phyloP scores from a whole-genome alignment of 306 rosid genomes.

The Fragaria iinumae region DNA sequence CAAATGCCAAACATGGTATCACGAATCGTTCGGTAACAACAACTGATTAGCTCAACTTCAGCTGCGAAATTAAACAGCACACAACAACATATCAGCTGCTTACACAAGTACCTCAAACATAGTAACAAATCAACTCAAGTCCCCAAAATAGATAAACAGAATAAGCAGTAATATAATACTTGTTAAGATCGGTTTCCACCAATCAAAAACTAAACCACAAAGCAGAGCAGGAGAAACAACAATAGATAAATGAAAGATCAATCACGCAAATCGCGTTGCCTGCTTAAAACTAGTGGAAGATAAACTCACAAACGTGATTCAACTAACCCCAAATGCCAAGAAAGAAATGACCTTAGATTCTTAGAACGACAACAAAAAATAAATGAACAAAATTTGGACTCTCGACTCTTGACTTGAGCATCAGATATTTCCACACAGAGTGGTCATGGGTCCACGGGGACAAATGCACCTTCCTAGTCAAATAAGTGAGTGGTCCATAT shows the following conservation, averaged over 20 bases:
- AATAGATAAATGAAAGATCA: background rate
- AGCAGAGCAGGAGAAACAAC: background rate
- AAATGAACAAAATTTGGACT: background rate
- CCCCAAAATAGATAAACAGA: background rate
- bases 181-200: background rate
- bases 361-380: background rate
- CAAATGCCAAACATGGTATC: slow-evolving; percentile 36
- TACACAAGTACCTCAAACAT: background rate
- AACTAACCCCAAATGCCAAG: background rate
- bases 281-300: slow-evolving; percentile 4
- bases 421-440: background rate
- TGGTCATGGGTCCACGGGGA: background rate
- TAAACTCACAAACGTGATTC: background rate
- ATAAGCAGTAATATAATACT: background rate
- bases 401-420: background rate
- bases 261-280: slow-evolving; percentile 9
- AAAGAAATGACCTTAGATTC: background rate
- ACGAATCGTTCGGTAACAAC: background rate
- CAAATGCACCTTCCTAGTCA: background rate
- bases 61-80: slow-evolving; percentile 10
- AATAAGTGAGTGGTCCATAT: background rate
- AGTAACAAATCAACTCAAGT: background rate
- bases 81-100: background rate
- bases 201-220: background rate
- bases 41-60: background rate